Evolutionary conservation across 495 filamentous ascomycete species (phyloP).

Genomic region (Aspergillus sparsus): DNA sequence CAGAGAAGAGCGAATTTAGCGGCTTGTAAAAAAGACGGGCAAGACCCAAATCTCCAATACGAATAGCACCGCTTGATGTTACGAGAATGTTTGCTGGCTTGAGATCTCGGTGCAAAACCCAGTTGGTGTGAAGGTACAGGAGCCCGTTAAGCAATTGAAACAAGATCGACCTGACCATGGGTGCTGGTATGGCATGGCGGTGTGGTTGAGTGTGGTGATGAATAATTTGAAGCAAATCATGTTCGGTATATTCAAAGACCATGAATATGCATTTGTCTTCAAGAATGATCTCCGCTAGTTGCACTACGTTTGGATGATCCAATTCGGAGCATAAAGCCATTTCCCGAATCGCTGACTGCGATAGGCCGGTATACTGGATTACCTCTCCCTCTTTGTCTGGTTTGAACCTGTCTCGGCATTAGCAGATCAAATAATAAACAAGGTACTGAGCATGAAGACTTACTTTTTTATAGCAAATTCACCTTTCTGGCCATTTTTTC

Average conservation of each 20-base stretch:
- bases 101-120: conserved; percentile 95
- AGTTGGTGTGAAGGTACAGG: conserved; percentile 93
- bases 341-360: conserved; percentile 94
- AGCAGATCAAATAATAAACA: conserved; percentile 14
- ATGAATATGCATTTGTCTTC: conserved; percentile 99
- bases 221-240: conserved; percentile 95
- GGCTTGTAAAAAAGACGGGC: conserved; percentile 94
- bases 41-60: conserved; percentile 90
- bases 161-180: conserved; percentile 86
- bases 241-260: conserved; percentile 99
- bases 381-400: conserved; percentile 97
- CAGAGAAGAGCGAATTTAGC: conserved; percentile 82
- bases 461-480: conserved; percentile 97
- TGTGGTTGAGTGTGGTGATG: conserved; percentile 93
- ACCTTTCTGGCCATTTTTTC: conserved; percentile 69
- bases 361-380: conserved; percentile 94
- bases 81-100: conserved; percentile 99
- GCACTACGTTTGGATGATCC: conserved; percentile 84
- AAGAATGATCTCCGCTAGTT: conserved; percentile 91
- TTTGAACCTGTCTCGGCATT: conserved; percentile 71
- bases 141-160: conserved; percentile 94
- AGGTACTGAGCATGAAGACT: conserved; percentile 10
- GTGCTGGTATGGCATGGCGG: conserved; percentile 81
- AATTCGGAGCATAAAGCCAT: conserved; percentile 98
- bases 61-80: conserved; percentile 82